Conservation (phyloP, 148 eudicot species). For the Fallopia convolvulus region DNA sequence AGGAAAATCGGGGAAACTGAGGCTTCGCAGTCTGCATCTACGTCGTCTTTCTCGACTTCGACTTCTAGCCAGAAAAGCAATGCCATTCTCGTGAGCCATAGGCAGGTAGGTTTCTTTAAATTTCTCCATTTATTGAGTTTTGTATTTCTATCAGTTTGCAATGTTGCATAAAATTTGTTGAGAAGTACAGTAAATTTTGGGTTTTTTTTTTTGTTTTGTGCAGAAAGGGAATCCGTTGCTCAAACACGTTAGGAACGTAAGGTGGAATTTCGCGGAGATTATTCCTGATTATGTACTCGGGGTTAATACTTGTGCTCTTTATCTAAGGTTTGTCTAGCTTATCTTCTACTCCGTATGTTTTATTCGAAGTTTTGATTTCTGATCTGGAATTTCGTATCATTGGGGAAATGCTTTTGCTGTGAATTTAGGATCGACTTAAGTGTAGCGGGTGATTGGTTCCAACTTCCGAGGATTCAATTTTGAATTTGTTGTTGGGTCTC, state of each 20-base stretch:
- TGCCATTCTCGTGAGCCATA: conserved; percentile 75
- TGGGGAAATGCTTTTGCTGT: background rate
- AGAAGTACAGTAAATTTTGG: background rate
- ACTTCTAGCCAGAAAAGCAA: conserved; percentile 37
- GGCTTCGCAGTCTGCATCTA: conserved; percentile 18
- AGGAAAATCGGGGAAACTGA: conserved; percentile 23
- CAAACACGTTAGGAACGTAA: conserved; percentile 87
- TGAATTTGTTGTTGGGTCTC: background rate
- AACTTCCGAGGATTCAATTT: background rate
- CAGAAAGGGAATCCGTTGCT: conserved; percentile 95
- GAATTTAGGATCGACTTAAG: background rate
- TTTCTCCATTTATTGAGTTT: background rate
- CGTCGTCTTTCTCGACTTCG: conserved; percentile 18
- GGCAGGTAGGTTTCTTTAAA: conserved; percentile 43
- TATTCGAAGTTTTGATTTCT: background rate
- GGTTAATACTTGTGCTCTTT: conserved; percentile 77
- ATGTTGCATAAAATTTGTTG: background rate
- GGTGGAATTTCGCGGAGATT: conserved; percentile 82
- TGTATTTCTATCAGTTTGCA: background rate
- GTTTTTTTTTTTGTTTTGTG: conserved; percentile 14
- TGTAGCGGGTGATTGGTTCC: background rate
- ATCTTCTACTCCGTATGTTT: background rate
- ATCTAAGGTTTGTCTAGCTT: conserved; percentile 48
- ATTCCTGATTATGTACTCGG: conserved; percentile 77
- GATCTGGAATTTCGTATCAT: background rate